These are phyloP conservation scores for Lodderomyces beijingensis DNA, from an alignment of 1,139 yeast genomes.

Conservation along the genomic window DNA sequence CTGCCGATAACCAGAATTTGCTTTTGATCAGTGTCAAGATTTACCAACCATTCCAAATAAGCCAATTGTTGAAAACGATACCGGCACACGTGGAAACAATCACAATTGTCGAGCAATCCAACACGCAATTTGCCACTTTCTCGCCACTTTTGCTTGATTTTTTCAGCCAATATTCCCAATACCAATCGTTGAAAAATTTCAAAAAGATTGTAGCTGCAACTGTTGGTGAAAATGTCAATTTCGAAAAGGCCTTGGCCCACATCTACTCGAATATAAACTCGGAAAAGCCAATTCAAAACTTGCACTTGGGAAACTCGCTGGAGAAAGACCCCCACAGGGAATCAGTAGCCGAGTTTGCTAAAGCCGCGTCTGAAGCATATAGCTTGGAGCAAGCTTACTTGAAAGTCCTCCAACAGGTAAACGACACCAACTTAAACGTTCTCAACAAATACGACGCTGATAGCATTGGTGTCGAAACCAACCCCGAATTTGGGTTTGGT, in stretches of 20 bases:
- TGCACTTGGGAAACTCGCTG: constrained; percentile 51
- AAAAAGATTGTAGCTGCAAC: constrained; percentile 56
- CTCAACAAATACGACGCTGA: constrained; percentile 46
- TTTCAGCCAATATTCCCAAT: constrained; percentile 53
- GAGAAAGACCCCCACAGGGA: constrained; percentile 23
- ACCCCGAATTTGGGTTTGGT: constrained; percentile 90
- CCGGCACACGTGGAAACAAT: constrained; percentile 57
- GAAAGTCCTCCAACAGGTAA: constrained; percentile 68
- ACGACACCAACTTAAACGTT: constrained; percentile 42
- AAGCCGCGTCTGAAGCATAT: constrained; percentile 42
- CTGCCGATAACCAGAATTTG: constrained; percentile 38
- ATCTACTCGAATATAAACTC: constrained; percentile 51
- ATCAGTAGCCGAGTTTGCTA: constrained; percentile 20
- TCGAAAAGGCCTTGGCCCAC: constrained; percentile 42
- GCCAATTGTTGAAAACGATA: constrained; percentile 43
- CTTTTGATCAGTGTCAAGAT: constrained; percentile 57
- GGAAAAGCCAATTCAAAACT: constrained; percentile 57
- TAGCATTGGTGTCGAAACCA: constrained; percentile 42
- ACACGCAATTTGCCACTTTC: constrained; percentile 43
- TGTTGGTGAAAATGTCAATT: constrained; percentile 48
- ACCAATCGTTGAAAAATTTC: constrained; percentile 44
- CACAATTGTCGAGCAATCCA: constrained; percentile 61
- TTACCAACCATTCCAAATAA: constrained; percentile 68
- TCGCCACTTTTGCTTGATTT: constrained; percentile 71
- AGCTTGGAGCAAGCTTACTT: constrained; percentile 74